Base-by-base conservation (phyloP, 1,284 basidiomycete genomes). In the Trametes versicolor region DNA sequence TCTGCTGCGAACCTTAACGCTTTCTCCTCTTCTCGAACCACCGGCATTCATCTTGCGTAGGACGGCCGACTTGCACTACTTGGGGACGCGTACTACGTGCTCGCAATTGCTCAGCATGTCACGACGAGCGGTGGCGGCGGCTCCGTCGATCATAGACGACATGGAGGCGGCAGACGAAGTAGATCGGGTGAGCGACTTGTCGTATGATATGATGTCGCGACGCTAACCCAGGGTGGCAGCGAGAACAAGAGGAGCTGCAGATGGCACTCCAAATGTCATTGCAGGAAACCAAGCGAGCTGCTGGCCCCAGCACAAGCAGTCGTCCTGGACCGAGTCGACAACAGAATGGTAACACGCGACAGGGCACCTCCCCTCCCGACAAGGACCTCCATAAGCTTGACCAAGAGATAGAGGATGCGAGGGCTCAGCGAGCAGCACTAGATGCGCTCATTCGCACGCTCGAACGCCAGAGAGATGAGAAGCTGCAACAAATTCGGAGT, bases 201-300 rank as follows among this genome's bases (percentile, higher is more conserved):
- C 27, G 17, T 6, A 32, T 32, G 13, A 2, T 21, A 6, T 17
- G n/a, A 4, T 12, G 32, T 23, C n/a, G n/a, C n/a, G n/a, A n/a
- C n/a, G n/a, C n/a, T n/a, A n/a, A n/a, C n/a, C n/a, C n/a, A n/a
- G n/a, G n/a, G n/a, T 8, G 37, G 3, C 21, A 69, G 67, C 21
- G 36, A 51, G 62, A 66, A 21, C 43, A 64, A 15, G 60, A 64
- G 27, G 58, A 69, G 1, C 47, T 63, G 32, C 49, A 63, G 56
- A 27, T 37, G 17, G 65, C 65, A 10, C 27, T 67, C 7, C 59
- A 54, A 17, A 25, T 48, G 19, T 65, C 63, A 8, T 43, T 57
- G 1, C 41, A 57, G n/a, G 63, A 64, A 19, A 37, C 29, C 54
- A 58, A 52, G 19, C 53, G 19, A 10, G 15, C 12, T n/a, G 12